Evolutionary conservation across 169 alveolate genomes (phyloP).

Genomic region (Babesia ovata): DNA sequence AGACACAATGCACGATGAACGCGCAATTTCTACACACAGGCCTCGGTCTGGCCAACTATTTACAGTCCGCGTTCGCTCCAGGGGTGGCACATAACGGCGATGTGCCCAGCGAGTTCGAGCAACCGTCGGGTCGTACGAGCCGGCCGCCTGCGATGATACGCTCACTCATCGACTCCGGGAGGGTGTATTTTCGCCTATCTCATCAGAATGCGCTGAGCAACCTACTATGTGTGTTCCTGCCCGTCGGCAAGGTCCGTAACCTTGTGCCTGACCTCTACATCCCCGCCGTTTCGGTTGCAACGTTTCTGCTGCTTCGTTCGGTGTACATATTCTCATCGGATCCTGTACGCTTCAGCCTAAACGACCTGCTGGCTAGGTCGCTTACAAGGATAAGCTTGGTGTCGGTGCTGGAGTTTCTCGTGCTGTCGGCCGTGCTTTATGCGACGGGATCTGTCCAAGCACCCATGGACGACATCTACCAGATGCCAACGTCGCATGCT

Average conservation of each 20-base stretch:
- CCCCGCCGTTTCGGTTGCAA: slow-evolving; percentile 55
- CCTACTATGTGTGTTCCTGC: slow-evolving; percentile 41
- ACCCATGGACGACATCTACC: slow-evolving; percentile 5
- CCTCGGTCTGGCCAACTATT: slow-evolving; percentile 38
- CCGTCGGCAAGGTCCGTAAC: slow-evolving; percentile 58
- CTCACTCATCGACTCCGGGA: slow-evolving; percentile 40
- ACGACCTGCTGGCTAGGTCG: slow-evolving; percentile 46
- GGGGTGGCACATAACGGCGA: slow-evolving; percentile 19
- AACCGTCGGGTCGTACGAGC: slow-evolving; percentile 10
- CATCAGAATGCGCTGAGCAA: slow-evolving; percentile 43
- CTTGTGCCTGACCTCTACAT: slow-evolving; percentile 64
- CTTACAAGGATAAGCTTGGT: slow-evolving; percentile 42
- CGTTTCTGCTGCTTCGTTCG: slow-evolving; percentile 59
- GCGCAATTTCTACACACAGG: slow-evolving; percentile 45
- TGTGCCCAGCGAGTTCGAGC: slow-evolving; percentile 35
- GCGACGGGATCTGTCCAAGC: slow-evolving; percentile 4
- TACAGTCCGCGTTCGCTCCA: slow-evolving; percentile 49
- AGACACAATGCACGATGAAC: slow-evolving; percentile 15
- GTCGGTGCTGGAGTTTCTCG: slow-evolving; percentile 23
- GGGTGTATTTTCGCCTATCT: slow-evolving; percentile 54
- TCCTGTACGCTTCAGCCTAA: slow-evolving; percentile 9
- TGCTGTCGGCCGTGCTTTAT: slow-evolving; percentile 39
- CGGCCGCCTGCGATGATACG: slow-evolving; percentile 51
- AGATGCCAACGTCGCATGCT: neutral
- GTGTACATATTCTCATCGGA: slow-evolving; percentile 7